Evolutionary conservation across 1,139 yeast genomes (phyloP).

Genomic region (Pichia cactophila): DNA sequence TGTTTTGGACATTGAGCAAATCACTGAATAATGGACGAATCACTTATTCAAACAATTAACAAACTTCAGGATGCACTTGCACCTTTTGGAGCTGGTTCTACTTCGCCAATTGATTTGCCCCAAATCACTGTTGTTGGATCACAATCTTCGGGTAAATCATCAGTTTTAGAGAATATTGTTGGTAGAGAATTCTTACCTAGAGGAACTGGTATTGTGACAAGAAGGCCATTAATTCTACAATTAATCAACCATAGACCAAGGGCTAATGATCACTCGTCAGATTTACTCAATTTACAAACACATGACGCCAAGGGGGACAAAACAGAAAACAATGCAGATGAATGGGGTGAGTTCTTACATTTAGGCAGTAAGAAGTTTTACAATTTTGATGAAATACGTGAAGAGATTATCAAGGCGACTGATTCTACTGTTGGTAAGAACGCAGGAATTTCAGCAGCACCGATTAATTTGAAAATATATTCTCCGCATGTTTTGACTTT

Average conservation of each 20-base stretch:
- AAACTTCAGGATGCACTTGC: conserved; percentile 91
- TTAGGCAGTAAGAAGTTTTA: conserved; percentile 81
- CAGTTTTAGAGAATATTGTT: conserved; percentile 85
- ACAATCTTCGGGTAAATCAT: conserved; percentile 88
- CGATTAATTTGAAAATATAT: conserved; percentile 87
- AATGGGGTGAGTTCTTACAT: conserved; percentile 98
- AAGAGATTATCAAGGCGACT: conserved; percentile 88
- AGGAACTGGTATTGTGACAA: conserved; percentile 90
- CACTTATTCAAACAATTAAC: conserved; percentile 83
- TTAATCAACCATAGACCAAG: conserved; percentile 52
- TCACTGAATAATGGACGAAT: conserved; percentile 63
- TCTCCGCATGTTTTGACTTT: conserved; percentile 94
- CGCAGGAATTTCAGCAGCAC: conserved; percentile 85
- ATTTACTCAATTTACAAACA: conserved; percentile 31
- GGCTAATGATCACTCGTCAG: conserved; percentile 23
- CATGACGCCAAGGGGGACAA: conserved; percentile 38
- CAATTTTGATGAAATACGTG: conserved; percentile 85
- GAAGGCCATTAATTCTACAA: conserved; percentile 79
- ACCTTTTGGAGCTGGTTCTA: conserved; percentile 81
- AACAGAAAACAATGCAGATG: conserved; percentile 75
- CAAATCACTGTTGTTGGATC: conserved; percentile 97
- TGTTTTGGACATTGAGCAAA: neutral
- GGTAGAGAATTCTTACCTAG: conserved; percentile 91
- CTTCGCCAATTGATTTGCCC: conserved; percentile 84
- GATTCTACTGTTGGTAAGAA: conserved; percentile 91